phyloP scores from a whole-genome alignment of 2,329 filamentous ascomycete genomes.

The Penicillium sp. region DNA sequence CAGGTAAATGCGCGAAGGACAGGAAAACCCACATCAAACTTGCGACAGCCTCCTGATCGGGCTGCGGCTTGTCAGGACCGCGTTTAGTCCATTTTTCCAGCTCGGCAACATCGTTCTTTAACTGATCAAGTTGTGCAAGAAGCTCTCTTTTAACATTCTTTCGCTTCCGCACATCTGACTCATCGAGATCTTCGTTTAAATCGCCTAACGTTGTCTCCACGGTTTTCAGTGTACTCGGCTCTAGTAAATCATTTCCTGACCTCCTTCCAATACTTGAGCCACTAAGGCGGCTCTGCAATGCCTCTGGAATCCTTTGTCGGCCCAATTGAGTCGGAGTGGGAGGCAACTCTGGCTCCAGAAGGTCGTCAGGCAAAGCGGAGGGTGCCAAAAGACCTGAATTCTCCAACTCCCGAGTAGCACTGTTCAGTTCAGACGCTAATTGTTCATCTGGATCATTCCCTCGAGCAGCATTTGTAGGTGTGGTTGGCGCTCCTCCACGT shows the following conservation, averaged over 20 bases:
- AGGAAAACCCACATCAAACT: conserved; percentile 30
- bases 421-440: conserved; percentile 29
- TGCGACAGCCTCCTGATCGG: conserved; percentile 32
- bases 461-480: background rate
- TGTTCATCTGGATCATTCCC: conserved; percentile 29
- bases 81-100: conserved; percentile 56
- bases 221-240: conserved; percentile 31
- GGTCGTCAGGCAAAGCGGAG: conserved; percentile 24
- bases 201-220: conserved; percentile 4
- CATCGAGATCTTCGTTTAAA: conserved; percentile 18
- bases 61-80: conserved; percentile 24
- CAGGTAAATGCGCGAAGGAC: background rate
- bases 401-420: conserved; percentile 25
- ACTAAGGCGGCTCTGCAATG: conserved; percentile 28
- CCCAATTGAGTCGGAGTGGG: conserved; percentile 42
- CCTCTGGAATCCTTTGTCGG: conserved; percentile 31
- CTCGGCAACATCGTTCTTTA: conserved; percentile 58
- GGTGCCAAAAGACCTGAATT: conserved; percentile 18
- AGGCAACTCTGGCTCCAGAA: conserved; percentile 62
- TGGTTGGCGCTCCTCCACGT: background rate
- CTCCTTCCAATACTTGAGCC: conserved; percentile 30
- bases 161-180: conserved; percentile 37
- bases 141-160: conserved; percentile 53
- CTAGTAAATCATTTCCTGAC: conserved; percentile 8
- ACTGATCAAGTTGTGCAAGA: conserved; percentile 51